Evolutionary conservation across 2,329 filamentous ascomycete species (phyloP).

Genomic region (Rhytidhysteron rufulum): DNA sequence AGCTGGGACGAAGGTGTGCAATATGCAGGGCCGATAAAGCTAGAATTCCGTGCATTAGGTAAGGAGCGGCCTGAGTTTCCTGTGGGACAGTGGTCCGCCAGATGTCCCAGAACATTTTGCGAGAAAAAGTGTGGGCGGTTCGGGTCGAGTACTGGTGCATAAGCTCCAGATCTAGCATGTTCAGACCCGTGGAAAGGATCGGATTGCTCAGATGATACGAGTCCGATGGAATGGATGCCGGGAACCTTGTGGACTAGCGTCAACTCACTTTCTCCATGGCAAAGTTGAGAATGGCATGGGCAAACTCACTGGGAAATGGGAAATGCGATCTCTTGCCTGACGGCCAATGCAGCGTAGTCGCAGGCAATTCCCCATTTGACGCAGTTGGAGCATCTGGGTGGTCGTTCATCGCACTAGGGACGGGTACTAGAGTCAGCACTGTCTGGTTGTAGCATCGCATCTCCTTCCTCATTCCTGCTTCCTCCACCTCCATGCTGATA

Average conservation of each 20-base stretch:
- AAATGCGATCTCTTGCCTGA: constrained; percentile 3
- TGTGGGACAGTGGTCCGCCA: constrained; percentile 17
- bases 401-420: constrained; percentile 18
- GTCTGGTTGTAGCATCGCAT: too few species aligned
- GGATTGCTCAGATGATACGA: constrained; percentile 4
- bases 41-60: constrained; percentile 22
- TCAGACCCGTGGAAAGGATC: constrained; percentile 8
- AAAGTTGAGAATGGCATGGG: neutral
- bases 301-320: constrained; percentile 8
- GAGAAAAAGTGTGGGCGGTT: constrained; percentile 11
- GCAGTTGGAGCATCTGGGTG: constrained; percentile 18
- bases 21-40: constrained; percentile 19
- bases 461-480: too few species aligned
- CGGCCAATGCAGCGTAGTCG: constrained; percentile 14
- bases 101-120: constrained; percentile 8
- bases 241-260: neutral
- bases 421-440: too few species aligned
- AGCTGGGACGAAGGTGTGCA: constrained; percentile 7
- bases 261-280: neutral
- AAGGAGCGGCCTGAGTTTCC: constrained; percentile 16
- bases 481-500: too few species aligned
- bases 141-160: constrained; percentile 15
- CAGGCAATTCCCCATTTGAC: constrained; percentile 18
- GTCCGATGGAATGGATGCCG: constrained; percentile 2
- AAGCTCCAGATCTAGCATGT: constrained; percentile 10